Base-by-base conservation (phyloP, 805 yeast species). In the Myxozyma mucilagina region DNA sequence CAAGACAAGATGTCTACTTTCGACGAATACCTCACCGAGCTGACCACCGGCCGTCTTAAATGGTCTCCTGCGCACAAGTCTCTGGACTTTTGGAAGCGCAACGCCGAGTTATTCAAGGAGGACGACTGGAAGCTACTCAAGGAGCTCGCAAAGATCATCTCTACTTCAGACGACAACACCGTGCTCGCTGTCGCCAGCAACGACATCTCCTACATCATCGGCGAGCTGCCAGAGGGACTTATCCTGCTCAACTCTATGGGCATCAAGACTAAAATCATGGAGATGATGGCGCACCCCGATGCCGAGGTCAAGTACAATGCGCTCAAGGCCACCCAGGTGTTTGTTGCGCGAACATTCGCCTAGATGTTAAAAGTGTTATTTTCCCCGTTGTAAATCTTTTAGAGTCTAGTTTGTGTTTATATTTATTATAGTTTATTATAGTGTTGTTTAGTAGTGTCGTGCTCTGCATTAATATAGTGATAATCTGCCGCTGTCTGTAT, bases 31-130 rank as follows among this genome's bases (percentile, higher is more conserved):
- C 79, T 83, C 69, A 84, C 90, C 51, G 98, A 94, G 76, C 81
- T 94, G 64, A 86, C 85, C 63, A 84, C 92, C 60, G 88, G 89
- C 62, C 80, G 82, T 60, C 82, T 94, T 70, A 82, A 84, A 65
- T 90, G 96, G 87, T 87, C 96, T 2, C 98, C 99, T 56, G 91
- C 96, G 24, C 99, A 94, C 76, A 84, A 85, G 70, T 88, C 90
- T 53, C 84, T 83, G 55, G 90, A 89, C 56, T 94, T 94, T 74
- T 94, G 98, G 97, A 80, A 85, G 63, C 94, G 90, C 64, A 91
- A 94, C 72, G 79, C 87, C 38, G 80, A 75, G 53, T 81, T 83
- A 67, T 94, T 94, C 79, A 89, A 87, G 74, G 89, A 86, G 48
- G 82, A 85, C 59, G 84, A 87, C 73, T 93, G 87, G 84, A 86